These are phyloP conservation scores for Vachellia pachyceras DNA, from an alignment of 306 rosid species.

Conservation along the genomic window DNA sequence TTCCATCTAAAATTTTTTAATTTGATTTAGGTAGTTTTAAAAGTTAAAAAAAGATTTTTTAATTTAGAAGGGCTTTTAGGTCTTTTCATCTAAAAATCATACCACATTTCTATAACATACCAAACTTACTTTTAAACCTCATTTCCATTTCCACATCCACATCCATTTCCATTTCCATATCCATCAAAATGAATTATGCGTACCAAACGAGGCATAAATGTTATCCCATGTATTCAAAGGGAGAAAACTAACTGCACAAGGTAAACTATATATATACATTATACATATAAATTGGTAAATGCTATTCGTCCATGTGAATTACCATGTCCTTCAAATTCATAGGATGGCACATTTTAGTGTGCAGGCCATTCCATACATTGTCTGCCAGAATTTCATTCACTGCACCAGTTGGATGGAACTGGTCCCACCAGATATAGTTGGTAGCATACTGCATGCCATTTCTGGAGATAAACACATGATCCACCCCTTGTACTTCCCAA, in stretches of 20 bases:
- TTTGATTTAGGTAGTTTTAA: no score
- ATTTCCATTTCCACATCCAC: no score
- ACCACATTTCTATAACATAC: no score
- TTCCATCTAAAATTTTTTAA: no score
- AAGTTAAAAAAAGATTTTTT: no score
- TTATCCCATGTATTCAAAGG: conserved; percentile 24
- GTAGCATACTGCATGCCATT: conserved; percentile 90
- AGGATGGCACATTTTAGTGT: conserved; percentile 77
- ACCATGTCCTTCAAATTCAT: conserved; percentile 77
- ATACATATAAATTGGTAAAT: conserved; percentile 31
- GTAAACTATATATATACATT: conserved; percentile 19
- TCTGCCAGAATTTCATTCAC: conserved; percentile 86
- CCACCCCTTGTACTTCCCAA: conserved; percentile 86
- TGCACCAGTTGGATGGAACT: conserved; percentile 90
- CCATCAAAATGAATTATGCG: no score
- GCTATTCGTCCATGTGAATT: conserved; percentile 33
- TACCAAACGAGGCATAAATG: no score
- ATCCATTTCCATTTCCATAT: no score
- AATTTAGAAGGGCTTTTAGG: no score
- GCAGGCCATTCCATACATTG: conserved; percentile 78
- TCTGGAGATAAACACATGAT: conserved; percentile 73
- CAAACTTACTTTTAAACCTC: no score
- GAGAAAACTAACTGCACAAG: conserved; percentile 1
- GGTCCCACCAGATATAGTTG: conserved; percentile 91
- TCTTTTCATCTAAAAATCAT: no score